phyloP scores from a whole-genome alignment of 192 early-diverging fungal genomes.

The Coemansia sp. region DNA sequence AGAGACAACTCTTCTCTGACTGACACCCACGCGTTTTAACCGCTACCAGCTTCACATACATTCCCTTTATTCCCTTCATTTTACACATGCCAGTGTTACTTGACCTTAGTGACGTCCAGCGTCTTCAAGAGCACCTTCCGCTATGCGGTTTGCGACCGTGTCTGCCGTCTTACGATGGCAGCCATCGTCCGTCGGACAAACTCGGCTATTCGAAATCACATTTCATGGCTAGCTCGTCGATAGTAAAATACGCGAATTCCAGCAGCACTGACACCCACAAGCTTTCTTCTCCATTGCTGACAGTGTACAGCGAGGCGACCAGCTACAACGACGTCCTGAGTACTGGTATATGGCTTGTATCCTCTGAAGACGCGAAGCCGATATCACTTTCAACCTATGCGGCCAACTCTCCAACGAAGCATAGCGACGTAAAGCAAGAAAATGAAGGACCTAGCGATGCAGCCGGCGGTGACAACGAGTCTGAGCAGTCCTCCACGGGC shows the following conservation, averaged over 20 bases:
- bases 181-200: not conserved
- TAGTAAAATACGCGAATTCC: not conserved
- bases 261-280: not conserved
- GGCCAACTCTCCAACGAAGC: not conserved
- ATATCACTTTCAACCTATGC: not conserved
- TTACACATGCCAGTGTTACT: not conserved
- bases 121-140: not conserved
- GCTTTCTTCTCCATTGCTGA: not conserved
- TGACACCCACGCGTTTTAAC: not conserved
- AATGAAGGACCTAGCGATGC: not conserved
- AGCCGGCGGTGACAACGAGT: not conserved
- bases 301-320: not conserved
- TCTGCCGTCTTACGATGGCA: not conserved
- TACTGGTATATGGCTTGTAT: not conserved
- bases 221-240: not conserved
- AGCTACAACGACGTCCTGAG: slow-evolving; percentile 8
- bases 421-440: not conserved
- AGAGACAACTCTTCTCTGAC: not conserved
- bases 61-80: not conserved
- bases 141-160: not conserved
- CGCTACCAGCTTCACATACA: not conserved
- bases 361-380: not conserved
- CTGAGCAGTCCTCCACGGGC: not conserved
- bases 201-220: not conserved
- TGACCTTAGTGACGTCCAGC: not conserved